A percentile compares a stretch with the other conserved stretches of the same genome.
Evolutionary conservation across 1,284 basidiomycete genomes (phyloP).

Genomic region (Microbotryomycetes sp.): DNA sequence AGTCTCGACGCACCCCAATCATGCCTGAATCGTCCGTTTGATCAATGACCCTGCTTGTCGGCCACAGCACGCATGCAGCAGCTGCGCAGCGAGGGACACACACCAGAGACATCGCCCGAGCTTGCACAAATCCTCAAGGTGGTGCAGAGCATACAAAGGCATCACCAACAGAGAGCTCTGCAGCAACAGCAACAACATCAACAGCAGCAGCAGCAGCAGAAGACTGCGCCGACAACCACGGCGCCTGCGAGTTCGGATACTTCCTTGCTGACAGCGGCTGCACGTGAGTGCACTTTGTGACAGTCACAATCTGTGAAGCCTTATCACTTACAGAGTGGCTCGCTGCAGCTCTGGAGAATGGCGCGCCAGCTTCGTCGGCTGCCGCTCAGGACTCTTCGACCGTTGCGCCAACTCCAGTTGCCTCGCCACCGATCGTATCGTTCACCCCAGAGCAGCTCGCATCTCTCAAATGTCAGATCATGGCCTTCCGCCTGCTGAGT

Average conservation of each 20-base stretch:
- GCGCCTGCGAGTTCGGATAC: background rate
- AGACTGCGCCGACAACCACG: background rate
- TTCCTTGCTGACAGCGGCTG: background rate
- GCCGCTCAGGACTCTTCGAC: too few relatives aligned
- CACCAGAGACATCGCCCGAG: conserved; percentile 40
- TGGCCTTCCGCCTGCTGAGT: conserved; percentile 76
- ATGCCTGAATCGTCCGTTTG: background rate
- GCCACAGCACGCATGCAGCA: conserved; percentile 38
- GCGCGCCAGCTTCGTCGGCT: background rate
- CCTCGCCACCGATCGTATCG: conserved; percentile 27
- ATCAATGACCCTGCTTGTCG: background rate
- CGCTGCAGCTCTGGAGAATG: conserved; percentile 6
- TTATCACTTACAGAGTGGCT: conserved; percentile 6
- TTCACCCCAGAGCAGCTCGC: conserved; percentile 75
- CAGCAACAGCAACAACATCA: conserved; percentile 11
- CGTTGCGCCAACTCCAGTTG: conserved; percentile 5
- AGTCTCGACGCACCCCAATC: background rate
- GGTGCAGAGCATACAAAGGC: conserved; percentile 34
- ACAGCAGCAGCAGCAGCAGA: background rate
- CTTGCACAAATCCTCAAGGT: conserved; percentile 41
- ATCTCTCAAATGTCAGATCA: conserved; percentile 72
- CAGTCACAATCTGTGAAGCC: background rate
- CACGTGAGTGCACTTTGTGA: background rate
- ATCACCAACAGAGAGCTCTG: conserved; percentile 16
- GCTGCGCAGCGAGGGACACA: conserved; percentile 41